Evolutionary conservation across 176 grass and related monocot species (phyloP), one percentile per base, ranked within the genome.

Genomic region (Triticum timopheevii): DNA sequence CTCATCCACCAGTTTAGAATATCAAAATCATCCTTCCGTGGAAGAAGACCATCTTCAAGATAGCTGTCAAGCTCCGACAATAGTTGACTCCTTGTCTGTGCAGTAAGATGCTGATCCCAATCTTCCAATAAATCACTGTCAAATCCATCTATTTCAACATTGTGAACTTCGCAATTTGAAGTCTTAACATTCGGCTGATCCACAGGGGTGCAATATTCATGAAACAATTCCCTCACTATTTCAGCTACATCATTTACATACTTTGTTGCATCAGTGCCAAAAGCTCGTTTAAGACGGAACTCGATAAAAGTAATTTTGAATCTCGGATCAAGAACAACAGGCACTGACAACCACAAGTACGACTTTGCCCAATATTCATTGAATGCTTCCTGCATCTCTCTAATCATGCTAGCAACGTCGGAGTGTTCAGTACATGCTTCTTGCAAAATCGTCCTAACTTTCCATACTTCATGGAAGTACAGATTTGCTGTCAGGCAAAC

Each of bases 401-500:
- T 74, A 78, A 87, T 80, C 89, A 90, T 87, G 84, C 34, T 87
- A 90, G 89, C 89, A 80, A 90, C 56, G 4, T 73, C 89, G 10
- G 65, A 28, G 24, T 73, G 58, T 80, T 87, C 73, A 45, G 65
- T 59, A 47, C 66, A 87, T 83, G 84, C 80, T 87, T 87, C 89
- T 74, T 90, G 65, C 89, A 90, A 79, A 54, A 47, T 45, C 10
- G 80, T 79, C 45, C 89, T 73, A 78, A 90, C 56, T 87, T 83
- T 87, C 89, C 89, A 90, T 40, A 87, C 61, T 87, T 90, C 89
- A 90, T 87, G 78, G 74, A 90, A 90, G 80, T 90, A 87, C 8
- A 67, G 34, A 66, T 90, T 90, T 78, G 89, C 73, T 78, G 84
- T 83, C 6, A 28, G 9, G 19, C 80, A 90, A 67, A 73, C 42